Evolutionary conservation across 306 rosid species (phyloP), one percentile per base, ranked within the genome.

Genomic region (Vachellia collinsii): DNA sequence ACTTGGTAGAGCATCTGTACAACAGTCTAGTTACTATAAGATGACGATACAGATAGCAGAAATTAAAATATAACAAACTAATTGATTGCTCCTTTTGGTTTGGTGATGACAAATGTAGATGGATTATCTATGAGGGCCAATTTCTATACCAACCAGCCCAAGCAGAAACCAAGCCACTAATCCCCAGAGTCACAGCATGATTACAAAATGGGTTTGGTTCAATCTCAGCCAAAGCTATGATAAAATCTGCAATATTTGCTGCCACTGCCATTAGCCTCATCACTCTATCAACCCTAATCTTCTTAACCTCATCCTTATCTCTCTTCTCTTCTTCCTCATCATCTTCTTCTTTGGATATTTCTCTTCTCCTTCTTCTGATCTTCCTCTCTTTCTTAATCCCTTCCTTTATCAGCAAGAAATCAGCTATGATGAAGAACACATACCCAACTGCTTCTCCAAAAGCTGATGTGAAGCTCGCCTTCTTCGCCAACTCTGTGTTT

Each of bases 121-220:
- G 34, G 34, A 29, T 29, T 29, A 29, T 29, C 22, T 87, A 93
- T 0, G 94, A 84, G 7, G 99, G 99, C 99, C 98, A 95, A 39
- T 95, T 95, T 87, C 98, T 88, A 10, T 93, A 95, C 99, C 99
- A 95, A 79, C 99, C 99, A 82, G 98, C 89, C 99, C 99, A 95
- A 61, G 99, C 99, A 88, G 98, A 95, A 83, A 95, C 98, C 91
- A 95, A 84, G 3, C 99, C 99, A 84, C 98, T 89, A 22, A 95
- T 93, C 8, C 97, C 99, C 83, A 95, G 97, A 59, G 94, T 89
- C 17, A 95, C 78, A 23, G 92, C 78, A 83, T 93, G 99, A 62
- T 88, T 90, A 68, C 98, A 95, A 19, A 95, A 91, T 0, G 97
- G 98, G 16, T 95, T 95, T 7, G 99, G 99, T 34, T 95, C 96